Conservation (phyloP, 129 eudicot species). For the Chrysanthemum lavandulifolium region DNA sequence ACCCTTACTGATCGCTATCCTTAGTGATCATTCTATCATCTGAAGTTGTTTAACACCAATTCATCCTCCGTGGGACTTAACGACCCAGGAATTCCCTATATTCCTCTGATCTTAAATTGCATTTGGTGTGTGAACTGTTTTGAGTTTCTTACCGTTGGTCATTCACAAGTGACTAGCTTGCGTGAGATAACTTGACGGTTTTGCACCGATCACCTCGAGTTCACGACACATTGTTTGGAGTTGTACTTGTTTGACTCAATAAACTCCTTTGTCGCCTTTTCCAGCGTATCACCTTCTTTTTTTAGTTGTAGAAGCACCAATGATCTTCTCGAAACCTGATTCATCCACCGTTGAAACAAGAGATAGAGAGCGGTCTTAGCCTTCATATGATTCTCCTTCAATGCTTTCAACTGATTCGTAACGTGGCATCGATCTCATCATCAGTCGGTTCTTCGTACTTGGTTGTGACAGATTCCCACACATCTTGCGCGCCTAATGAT, state of each 20-base stretch:
- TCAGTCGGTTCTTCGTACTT: not conserved
- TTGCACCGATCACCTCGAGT: no score
- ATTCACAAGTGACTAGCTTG: no score
- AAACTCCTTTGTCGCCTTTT: not conserved
- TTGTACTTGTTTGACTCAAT: not conserved
- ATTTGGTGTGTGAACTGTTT: no score
- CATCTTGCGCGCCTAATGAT: not conserved
- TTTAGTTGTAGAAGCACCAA: not conserved
- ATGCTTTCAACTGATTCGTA: not conserved
- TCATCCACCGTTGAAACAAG: not conserved
- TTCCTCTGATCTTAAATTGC: no score
- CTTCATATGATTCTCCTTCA: not conserved
- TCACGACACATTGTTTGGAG: slow-evolving; percentile 10
- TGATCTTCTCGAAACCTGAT: slow-evolving; percentile 15
- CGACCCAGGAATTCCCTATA: no score
- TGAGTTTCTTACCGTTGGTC: no score
- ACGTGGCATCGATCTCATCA: not conserved
- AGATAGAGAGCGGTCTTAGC: not conserved
- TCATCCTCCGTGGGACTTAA: no score
- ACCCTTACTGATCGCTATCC: no score
- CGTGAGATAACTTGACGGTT: no score
- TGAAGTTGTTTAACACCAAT: no score
- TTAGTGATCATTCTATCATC: no score
- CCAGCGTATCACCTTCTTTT: not conserved
- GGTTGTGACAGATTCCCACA: not conserved